Percentiles rank a stretch among this genome's conserved stretches.
phyloP scores from a whole-genome alignment of 805 yeast species.

The Brettanomyces bruxellensis region DNA sequence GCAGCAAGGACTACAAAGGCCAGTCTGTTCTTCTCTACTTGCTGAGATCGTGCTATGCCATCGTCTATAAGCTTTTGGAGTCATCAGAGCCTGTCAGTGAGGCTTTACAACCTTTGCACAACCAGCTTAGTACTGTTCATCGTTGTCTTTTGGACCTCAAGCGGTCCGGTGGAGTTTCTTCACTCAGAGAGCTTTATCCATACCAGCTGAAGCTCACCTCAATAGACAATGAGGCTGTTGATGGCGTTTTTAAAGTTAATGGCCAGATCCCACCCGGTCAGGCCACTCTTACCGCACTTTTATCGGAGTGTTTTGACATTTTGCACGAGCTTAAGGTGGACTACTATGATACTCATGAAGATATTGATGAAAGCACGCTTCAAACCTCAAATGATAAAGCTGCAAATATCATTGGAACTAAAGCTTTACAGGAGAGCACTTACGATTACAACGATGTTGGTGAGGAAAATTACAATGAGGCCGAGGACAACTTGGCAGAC shows the following conservation, averaged over 20 bases:
- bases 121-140: conserved; percentile 86
- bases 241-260: conserved; percentile 87
- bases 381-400: conserved; percentile 11
- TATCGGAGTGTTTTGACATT: conserved; percentile 92
- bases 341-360: conserved; percentile 47
- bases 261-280: conserved; percentile 96
- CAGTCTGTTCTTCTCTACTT: conserved; percentile 63
- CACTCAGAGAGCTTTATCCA: conserved; percentile 86
- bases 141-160: conserved; percentile 84
- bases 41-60: conserved; percentile 83
- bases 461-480: conserved; percentile 18
- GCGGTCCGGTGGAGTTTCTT: conserved; percentile 85
- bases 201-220: conserved; percentile 91
- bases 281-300: conserved; percentile 82
- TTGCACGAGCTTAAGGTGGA: conserved; percentile 85
- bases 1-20: conserved; percentile 35
- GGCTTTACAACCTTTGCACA: conserved; percentile 86
- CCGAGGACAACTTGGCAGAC: conserved; percentile 22
- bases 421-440: conserved; percentile 24
- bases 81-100: conserved; percentile 94
- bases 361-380: conserved; percentile 21
- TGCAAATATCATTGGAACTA: conserved; percentile 29
- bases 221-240: conserved; percentile 75
- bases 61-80: conserved; percentile 81
- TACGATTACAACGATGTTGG: conserved; percentile 28